Conservation (phyloP, 805 yeast species). For the Candida ponderosae region DNA sequence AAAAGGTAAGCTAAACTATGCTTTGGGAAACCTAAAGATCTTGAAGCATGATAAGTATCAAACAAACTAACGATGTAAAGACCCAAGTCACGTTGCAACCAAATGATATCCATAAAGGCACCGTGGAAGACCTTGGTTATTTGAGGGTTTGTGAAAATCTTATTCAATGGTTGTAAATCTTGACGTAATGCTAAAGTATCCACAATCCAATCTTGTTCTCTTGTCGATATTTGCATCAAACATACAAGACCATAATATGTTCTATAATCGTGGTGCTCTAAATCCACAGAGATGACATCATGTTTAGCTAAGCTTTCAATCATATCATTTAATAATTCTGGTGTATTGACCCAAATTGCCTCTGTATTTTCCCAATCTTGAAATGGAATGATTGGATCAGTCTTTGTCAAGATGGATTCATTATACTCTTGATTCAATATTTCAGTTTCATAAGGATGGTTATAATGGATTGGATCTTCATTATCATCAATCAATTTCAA, state of each 20-base stretch:
- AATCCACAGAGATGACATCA: conserved; percentile 79
- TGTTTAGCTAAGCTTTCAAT: conserved; percentile 39
- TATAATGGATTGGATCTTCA: conserved; percentile 50
- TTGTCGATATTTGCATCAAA: conserved; percentile 83
- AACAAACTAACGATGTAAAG: conserved; percentile 81
- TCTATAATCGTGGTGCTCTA: conserved; percentile 92
- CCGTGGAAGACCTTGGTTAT: conserved; percentile 92
- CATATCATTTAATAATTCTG: conserved; percentile 45
- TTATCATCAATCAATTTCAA: conserved; percentile 27
- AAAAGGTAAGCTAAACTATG: conserved; percentile 79
- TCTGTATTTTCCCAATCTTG: conserved; percentile 57
- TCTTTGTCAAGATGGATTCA: conserved; percentile 35
- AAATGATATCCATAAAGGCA: conserved; percentile 91
- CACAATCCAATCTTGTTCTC: conserved; percentile 76
- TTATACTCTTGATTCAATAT: conserved; percentile 69
- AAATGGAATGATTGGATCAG: conserved; percentile 39
- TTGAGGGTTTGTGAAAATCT: conserved; percentile 70
- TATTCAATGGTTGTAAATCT: conserved; percentile 58
- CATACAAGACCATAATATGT: conserved; percentile 87
- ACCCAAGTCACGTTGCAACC: conserved; percentile 96
- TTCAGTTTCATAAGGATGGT: conserved; percentile 77
- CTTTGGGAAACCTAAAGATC: conserved; percentile 68
- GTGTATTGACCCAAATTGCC: conserved; percentile 67
- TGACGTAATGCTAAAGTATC: conserved; percentile 80
- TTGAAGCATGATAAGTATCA: conserved; percentile 90